Evolutionary conservation across 2,329 filamentous ascomycete genomes (phyloP).

Genomic region (Basipetospora chlamydospora): DNA sequence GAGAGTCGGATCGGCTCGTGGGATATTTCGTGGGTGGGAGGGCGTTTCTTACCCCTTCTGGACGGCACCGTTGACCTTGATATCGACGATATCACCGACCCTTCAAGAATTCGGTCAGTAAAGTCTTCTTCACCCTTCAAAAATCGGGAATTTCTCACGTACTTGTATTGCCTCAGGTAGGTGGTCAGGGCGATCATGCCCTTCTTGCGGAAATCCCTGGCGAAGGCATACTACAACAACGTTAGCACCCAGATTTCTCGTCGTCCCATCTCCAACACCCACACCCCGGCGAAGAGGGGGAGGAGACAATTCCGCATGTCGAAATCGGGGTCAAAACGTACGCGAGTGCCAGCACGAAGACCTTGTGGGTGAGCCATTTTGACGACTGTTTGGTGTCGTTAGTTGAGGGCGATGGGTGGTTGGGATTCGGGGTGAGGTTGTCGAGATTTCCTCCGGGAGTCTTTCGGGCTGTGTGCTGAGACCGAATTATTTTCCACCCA

Average conservation of each 20-base stretch:
- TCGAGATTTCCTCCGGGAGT: too few relatives aligned
- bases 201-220: conserved; percentile 85
- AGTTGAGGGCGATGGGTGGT: conserved; percentile 1
- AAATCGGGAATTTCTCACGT: conserved; percentile 15
- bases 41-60: conserved; percentile 71
- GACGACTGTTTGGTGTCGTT: conserved; percentile 18
- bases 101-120: too few relatives aligned
- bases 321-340: conserved; percentile 29
- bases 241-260: too few relatives aligned
- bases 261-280: too few relatives aligned
- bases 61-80: conserved; percentile 96
- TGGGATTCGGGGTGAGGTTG: too few relatives aligned
- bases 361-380: conserved; percentile 78
- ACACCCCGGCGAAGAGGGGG: too few relatives aligned
- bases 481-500: too few relatives aligned
- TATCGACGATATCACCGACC: conserved; percentile 97
- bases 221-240: conserved; percentile 65
- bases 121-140: too few relatives aligned
- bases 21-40: conserved; percentile 5
- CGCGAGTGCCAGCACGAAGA: conserved; percentile 75
- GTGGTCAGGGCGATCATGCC: conserved; percentile 87
- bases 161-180: conserved; percentile 91
- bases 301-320: too few relatives aligned
- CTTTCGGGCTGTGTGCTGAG: too few relatives aligned
- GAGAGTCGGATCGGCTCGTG: conserved; percentile 2